phyloP scores from a whole-genome alignment of 164 flowering plant species.

The Vitis rupestris region DNA sequence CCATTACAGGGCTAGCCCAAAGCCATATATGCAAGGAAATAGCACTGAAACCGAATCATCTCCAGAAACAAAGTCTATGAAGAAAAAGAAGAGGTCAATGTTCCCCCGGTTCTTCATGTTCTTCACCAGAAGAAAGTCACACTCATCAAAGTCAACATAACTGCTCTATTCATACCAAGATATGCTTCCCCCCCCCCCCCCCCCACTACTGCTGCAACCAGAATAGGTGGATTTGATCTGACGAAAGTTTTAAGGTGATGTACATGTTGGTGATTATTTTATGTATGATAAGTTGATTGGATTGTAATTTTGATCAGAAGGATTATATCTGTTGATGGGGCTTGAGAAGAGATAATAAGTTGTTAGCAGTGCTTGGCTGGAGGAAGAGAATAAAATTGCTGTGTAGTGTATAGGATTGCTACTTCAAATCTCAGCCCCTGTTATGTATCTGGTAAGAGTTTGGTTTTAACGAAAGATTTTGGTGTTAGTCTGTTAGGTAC shows the following conservation, averaged over 20 bases:
- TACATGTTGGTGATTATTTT: constrained; percentile 16
- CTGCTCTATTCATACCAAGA: background rate
- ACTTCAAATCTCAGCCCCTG: constrained; percentile 1
- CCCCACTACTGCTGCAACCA: background rate
- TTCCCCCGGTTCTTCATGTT: constrained; percentile 78
- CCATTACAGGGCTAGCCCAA: constrained; percentile 27
- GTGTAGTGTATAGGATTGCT: constrained; percentile 15
- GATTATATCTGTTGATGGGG: background rate
- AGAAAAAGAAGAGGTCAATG: constrained; percentile 70
- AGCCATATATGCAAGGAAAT: constrained; percentile 12
- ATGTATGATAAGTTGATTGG: constrained; percentile 13
- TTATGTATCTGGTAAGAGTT: background rate
- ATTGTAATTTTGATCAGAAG: constrained; percentile 4
- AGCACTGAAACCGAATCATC: constrained; percentile 27
- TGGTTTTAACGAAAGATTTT: background rate
- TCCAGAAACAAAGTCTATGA: constrained; percentile 33
- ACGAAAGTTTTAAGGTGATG: constrained; percentile 8
- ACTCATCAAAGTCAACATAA: constrained; percentile 15
- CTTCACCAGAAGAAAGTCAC: constrained; percentile 49
- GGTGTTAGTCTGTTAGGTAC: background rate
- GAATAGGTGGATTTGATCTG: background rate
- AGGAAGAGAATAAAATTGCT: constrained; percentile 4
- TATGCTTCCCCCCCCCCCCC: too few relatives aligned
- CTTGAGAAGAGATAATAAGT: constrained; percentile 5
- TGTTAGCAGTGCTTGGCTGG: background rate